A percentile compares a stretch with the other conserved stretches of the same genome.
Evolutionary conservation across 2,329 filamentous ascomycete species (phyloP).

Genomic region (Botrytis sinoallii): DNA sequence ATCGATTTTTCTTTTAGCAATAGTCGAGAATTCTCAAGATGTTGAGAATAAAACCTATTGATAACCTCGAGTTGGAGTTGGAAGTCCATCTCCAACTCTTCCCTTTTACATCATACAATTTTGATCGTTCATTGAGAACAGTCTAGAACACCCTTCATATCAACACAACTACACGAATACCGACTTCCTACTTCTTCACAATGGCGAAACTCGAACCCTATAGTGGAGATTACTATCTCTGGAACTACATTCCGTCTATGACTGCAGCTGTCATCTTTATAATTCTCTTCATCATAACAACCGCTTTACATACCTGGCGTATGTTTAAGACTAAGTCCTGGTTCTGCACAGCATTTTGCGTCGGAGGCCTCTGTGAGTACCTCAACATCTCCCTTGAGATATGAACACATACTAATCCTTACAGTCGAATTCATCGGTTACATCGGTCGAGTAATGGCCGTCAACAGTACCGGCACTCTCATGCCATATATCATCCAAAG

Average conservation of each 20-base stretch:
- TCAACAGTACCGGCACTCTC: slow-evolving; percentile 29
- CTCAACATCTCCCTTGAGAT: neutral
- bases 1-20: neutral
- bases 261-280: slow-evolving; percentile 43
- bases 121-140: neutral
- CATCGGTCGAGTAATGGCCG: slow-evolving; percentile 30
- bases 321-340: slow-evolving; percentile 31
- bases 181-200: neutral
- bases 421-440: slow-evolving; percentile 43
- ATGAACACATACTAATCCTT: neutral
- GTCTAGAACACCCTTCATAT: neutral
- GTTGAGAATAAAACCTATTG: neutral
- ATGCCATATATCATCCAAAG: slow-evolving; percentile 39
- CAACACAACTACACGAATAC: neutral
- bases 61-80: neutral
- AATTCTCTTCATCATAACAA: slow-evolving; percentile 36
- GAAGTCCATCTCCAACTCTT: neutral
- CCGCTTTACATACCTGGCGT: slow-evolving; percentile 34
- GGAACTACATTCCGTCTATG: slow-evolving; percentile 45
- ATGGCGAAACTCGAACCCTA: neutral
- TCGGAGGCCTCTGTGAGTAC: slow-evolving; percentile 41
- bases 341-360: slow-evolving; percentile 39
- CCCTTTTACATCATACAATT: neutral
- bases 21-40: neutral
- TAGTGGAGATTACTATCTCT: neutral